Base-by-base conservation (phyloP, 2,329 filamentous ascomycete species). In the Nigrospora osmanthi region DNA sequence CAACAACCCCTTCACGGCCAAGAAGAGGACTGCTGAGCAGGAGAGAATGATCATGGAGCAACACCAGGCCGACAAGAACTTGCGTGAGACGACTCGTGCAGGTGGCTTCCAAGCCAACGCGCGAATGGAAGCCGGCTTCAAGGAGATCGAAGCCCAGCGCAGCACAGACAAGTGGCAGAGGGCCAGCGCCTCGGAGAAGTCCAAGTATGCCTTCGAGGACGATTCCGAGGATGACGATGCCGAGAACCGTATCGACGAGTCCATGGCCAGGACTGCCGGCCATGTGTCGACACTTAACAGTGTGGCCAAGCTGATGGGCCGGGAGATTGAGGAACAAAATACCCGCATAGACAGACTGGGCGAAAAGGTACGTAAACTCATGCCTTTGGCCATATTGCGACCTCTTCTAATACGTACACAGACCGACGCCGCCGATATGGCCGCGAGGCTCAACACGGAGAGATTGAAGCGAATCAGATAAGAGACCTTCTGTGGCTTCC, bases 381-480 rank as follows among this genome's bases (percentile, higher is more conserved):
- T 28, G 23, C 23, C 23, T 7, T 7, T 28, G 23, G 9, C 9
- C 50, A 23, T 17, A 16, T 38, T 11, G 13, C 38, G 14, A 40
- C 12, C 12, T 9, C 17, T 40, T 17, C 54, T 56, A 46, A 50
- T 39, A 9, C 11, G 31, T 38, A 36, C 43, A 44, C 62, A 88
- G 87, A 91, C 83, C 67, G 89, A 95, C 62, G 77, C 74, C 55
- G 87, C 95, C 54, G 86, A 89, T 63, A 86, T 91, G 53, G 79
- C 85, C 59, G 87, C 91, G 56, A 80, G 81, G 47, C 81, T 88
- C 76, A 90, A 90, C 70, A 75, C 85, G 52, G 80, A 83, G 56
- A 77, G 80, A 54, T 62, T 89, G 62, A 80, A 85, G 56, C 75
- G 83, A 41, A 81, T 84, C 53, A 65, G 39, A 19, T 49, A 47